Percentiles rank a stretch among this genome's conserved stretches.
Evolutionary conservation across 192 early-diverging fungal species (phyloP).

Genomic region (Spizellomyces sp.): DNA sequence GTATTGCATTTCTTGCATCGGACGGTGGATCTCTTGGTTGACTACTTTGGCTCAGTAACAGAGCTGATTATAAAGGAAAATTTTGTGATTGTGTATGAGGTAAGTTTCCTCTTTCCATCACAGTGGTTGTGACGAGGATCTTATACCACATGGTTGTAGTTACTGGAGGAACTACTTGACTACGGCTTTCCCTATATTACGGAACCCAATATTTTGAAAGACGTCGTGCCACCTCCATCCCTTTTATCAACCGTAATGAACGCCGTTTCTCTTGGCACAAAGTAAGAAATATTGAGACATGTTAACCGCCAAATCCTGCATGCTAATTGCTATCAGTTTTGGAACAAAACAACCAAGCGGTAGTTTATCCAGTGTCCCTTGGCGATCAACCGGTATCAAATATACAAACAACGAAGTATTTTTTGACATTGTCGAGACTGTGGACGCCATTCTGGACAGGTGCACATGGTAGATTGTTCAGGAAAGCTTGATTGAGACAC

Average conservation of each 20-base stretch:
- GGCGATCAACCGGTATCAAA: constrained; percentile 85
- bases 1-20: constrained; percentile 87
- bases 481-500: neutral
- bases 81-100: constrained; percentile 88
- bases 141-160: constrained; percentile 33
- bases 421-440: constrained; percentile 88
- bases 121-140: no score
- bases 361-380: constrained; percentile 74
- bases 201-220: constrained; percentile 79
- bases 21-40: constrained; percentile 73
- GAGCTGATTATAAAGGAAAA: constrained; percentile 88
- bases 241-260: constrained; percentile 85
- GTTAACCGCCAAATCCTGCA: neutral
- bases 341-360: constrained; percentile 62
- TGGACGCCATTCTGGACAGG: constrained; percentile 82
- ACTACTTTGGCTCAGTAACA: constrained; percentile 83
- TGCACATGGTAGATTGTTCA: constrained; percentile 31
- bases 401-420: constrained; percentile 93
- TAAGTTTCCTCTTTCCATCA: constrained; percentile 21
- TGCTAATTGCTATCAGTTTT: constrained; percentile 40
- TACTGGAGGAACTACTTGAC: constrained; percentile 94
- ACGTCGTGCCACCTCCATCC: constrained; percentile 84
- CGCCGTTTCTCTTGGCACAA: constrained; percentile 54
- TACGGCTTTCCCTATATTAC: constrained; percentile 88
- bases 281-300: neutral